Percentiles rank a stretch among this genome's conserved stretches.
Evolutionary conservation across 805 yeast species (phyloP).

Genomic region (Ogataea allantospora): DNA sequence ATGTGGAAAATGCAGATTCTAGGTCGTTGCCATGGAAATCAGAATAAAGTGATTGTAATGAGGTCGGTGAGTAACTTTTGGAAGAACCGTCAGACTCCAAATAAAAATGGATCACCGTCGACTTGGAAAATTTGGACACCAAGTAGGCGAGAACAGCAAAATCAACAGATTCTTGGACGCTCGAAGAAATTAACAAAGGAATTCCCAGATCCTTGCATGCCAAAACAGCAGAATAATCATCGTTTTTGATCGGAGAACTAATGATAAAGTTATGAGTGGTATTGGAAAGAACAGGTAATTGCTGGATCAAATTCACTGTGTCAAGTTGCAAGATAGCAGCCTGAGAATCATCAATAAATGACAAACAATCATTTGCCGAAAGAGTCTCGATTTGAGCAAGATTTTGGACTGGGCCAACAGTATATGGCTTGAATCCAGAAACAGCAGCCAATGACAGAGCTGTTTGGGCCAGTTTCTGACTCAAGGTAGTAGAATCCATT

Average conservation of each 20-base stretch:
- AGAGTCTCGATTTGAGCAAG: conserved; percentile 18
- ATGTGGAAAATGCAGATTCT: conserved; percentile 33
- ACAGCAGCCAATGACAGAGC: conserved; percentile 13
- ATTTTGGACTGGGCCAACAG: conserved; percentile 13
- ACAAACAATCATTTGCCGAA: conserved; percentile 52
- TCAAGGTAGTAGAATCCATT: background rate
- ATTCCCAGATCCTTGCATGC: conserved; percentile 68
- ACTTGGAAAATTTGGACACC: conserved; percentile 45
- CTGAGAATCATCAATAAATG: conserved; percentile 38
- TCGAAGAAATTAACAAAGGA: conserved; percentile 66
- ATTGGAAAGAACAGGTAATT: conserved; percentile 54
- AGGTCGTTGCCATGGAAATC: conserved; percentile 30
- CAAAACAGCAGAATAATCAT: conserved; percentile 70
- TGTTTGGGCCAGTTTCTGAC: conserved; percentile 8
- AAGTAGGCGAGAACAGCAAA: conserved; percentile 59
- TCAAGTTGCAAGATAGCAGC: conserved; percentile 49
- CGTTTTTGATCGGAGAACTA: conserved; percentile 54
- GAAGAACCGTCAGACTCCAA: conserved; percentile 10
- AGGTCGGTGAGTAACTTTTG: conserved; percentile 6
- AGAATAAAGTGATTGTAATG: conserved; percentile 13
- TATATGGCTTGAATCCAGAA: conserved; percentile 16
- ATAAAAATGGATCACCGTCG: conserved; percentile 72
- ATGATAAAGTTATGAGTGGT: conserved; percentile 46
- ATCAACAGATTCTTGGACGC: conserved; percentile 49
- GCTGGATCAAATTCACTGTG: conserved; percentile 52